Base-by-base conservation (phyloP, 176 grass and related monocot species). In the Chloris gayana region DNA sequence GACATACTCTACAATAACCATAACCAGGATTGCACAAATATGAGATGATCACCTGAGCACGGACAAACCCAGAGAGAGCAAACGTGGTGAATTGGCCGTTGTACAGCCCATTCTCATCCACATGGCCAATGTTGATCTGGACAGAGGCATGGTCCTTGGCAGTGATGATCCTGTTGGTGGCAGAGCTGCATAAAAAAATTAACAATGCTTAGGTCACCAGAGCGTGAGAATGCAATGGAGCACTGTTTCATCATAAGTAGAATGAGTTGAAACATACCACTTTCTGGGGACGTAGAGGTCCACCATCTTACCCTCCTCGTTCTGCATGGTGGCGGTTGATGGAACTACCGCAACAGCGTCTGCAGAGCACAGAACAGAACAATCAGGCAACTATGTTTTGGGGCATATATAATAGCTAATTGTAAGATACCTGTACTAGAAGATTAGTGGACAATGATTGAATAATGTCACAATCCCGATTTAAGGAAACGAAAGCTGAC, bases 221-320 rank as follows among this genome's bases (percentile, higher is more conserved):
- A 14, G 30, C 42, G 29, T n/a, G 39, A 24, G 46, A 24, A 49
- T 12, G 19, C 17, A 53, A 10, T 5, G 2, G 42, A n/a, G 30
- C 29, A 39, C 35, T 27, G 27, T 24, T 60, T 60, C 24, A 53
- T 11, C 0, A 49, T 15, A 1, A 24, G 3, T 0, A 3, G 49
- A 0, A 22, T 4, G 0, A 24, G 54, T 14, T 14, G 26, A 64
- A 30, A 10, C 77, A 0, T 71, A 89, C 87, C 87, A 89, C 82
- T 89, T 89, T 76, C 92, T 91, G 75, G 92, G 92, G 75, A 94
- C 79, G 45, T 94, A 94, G 73, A 94, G 92, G 87, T 94, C 92
- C 59, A 94, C 85, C 81, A 72, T 94, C 27, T 78, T 69, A 38
- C 92, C 92, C 76, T 89, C 92, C 61, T 94, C 92, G 68, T 94